Base-by-base conservation (phyloP, 129 eudicot species). In the Arctium minus region DNA sequence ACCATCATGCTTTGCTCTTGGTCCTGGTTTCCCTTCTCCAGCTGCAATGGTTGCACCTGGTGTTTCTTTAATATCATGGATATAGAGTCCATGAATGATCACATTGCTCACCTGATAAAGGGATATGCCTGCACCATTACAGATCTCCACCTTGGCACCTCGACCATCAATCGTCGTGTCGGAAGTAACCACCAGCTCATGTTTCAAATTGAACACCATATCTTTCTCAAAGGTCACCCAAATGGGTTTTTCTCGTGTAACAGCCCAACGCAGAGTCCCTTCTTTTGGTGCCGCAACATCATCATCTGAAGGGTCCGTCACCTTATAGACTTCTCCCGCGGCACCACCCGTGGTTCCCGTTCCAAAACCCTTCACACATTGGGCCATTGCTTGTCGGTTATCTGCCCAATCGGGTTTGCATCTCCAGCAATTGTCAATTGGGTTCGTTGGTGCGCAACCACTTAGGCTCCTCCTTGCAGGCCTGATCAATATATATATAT, bases 1-100 rank as follows among this genome's bases (percentile, higher is more conserved):
- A 2, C 98, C 98, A 62, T 94, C 98, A 30, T 92, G 88, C 8
- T 29, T 4, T 36, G 90, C 83, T 81, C 93, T 74, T 7, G 88
- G 35, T 3, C 88, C 87, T 44, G 73, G 67, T 62, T 92, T 94
- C 15, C 12, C 48, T 1, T 78, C 76, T 0, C 89, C 83, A 74
- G 80, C 88, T 38, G 91, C 88, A 1, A 94, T 89, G 73, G 88
- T 46, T 0, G 94, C 98, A 9, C 97, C 98, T 0, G 72, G 2
- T 6, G 79, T 81, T 8, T 77, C 81, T 37, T 70, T 72, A 35
- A 90, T 85, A 85, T 94, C 82, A 42, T 90, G 92, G 75, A 86
- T 22, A 31, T 83, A 74, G 27, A 86, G 4, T 38, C 65, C 46
- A 18, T 75, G 83, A 44, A 86, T 40, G 72, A 86, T 86, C 40